These are phyloP conservation scores for Exidia glandulosa DNA, from an alignment of 768 basidiomycete species.

Conservation along the genomic window DNA sequence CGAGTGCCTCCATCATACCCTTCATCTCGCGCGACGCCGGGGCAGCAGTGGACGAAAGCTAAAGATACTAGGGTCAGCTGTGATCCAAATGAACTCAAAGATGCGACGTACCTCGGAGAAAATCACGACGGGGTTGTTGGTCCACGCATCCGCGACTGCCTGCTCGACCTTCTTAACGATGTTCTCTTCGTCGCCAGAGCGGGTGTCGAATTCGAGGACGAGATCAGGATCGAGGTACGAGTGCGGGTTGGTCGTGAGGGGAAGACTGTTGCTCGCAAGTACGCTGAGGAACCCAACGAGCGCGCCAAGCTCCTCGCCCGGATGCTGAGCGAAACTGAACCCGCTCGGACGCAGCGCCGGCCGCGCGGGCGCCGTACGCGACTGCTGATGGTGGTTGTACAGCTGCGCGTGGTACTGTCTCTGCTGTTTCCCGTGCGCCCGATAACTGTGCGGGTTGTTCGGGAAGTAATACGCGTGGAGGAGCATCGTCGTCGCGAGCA, in stretches of 20 bases:
- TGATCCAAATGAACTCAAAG: conserved; percentile 5
- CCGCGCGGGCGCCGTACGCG: neutral
- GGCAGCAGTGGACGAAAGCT: conserved; percentile 17
- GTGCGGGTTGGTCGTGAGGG: conserved; percentile 49
- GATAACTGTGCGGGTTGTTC: neutral
- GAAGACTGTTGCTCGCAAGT: conserved; percentile 65
- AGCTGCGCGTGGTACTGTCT: neutral
- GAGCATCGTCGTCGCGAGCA: neutral
- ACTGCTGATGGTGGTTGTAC: neutral
- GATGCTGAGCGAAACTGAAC: neutral
- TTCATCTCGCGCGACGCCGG: conserved; percentile 59
- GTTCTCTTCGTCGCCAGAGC: conserved; percentile 40
- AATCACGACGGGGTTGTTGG: conserved; percentile 59
- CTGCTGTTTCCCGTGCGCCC: too few species aligned
- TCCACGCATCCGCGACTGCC: conserved; percentile 74
- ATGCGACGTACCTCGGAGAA: conserved; percentile 48
- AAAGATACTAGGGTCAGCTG: conserved; percentile 1
- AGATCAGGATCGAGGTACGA: conserved; percentile 66
- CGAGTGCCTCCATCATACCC: conserved; percentile 38
- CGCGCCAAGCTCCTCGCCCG: conserved; percentile 62
- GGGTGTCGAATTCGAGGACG: conserved; percentile 70
- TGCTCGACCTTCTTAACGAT: conserved; percentile 42
- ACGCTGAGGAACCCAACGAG: conserved; percentile 62
- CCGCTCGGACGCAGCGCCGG: neutral
- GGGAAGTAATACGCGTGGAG: neutral